Evolutionary conservation across 768 basidiomycete species (phyloP).

Genomic region (Agrocybe chaxingu): DNA sequence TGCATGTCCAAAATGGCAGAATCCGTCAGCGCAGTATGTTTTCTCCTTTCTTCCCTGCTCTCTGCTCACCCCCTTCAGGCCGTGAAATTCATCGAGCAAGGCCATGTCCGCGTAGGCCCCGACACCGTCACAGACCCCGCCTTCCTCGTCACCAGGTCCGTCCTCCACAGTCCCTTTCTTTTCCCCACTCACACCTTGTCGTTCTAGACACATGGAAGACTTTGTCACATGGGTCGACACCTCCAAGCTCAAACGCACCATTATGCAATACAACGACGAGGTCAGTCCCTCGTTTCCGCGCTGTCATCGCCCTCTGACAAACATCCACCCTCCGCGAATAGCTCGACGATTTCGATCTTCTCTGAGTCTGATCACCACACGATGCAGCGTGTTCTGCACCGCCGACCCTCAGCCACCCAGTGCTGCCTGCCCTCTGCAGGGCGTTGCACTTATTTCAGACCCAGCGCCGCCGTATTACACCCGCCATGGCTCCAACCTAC

Average conservation of each 20-base stretch:
- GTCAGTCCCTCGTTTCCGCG: slow-evolving; percentile 31
- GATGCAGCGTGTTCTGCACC: background rate
- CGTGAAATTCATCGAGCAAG: slow-evolving; percentile 96
- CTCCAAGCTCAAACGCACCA: slow-evolving; percentile 92
- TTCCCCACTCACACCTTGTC: slow-evolving; percentile 4
- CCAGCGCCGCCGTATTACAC: no score
- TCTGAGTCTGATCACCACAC: slow-evolving; percentile 35
- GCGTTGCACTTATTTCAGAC: background rate
- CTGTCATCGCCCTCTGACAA: slow-evolving; percentile 10
- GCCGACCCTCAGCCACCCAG: background rate
- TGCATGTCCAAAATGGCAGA: slow-evolving; percentile 93
- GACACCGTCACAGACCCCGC: slow-evolving; percentile 96
- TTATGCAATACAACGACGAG: slow-evolving; percentile 97
- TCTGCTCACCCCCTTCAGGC: slow-evolving; percentile 51
- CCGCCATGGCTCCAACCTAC: no score
- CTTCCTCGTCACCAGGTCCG: slow-evolving; percentile 85
- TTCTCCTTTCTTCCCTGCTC: slow-evolving; percentile 2
- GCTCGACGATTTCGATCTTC: slow-evolving; percentile 93
- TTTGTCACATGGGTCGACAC: slow-evolving; percentile 99
- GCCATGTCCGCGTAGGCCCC: slow-evolving; percentile 95
- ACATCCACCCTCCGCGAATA: slow-evolving; percentile 25
- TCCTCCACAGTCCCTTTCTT: background rate
- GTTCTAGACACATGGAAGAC: slow-evolving; percentile 89
- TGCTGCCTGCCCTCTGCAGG: background rate
- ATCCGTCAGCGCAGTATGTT: slow-evolving; percentile 86